These are phyloP conservation scores for Hortiboletus rubellus DNA, from an alignment of 1,284 basidiomycete genomes.

Conservation along the genomic window DNA sequence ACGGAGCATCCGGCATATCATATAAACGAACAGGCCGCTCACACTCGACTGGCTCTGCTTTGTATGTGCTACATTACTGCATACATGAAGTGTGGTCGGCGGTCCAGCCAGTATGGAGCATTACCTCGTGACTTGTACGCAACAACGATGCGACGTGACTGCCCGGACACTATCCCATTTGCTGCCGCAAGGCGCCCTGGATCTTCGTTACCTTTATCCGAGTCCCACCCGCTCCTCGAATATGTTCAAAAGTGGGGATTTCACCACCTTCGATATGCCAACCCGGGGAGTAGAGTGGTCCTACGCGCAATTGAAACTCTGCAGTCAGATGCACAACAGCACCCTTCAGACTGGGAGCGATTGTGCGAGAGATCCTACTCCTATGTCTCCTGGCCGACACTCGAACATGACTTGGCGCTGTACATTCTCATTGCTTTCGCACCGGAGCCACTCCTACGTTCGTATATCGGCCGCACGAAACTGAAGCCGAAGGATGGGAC, in stretches of 20 bases:
- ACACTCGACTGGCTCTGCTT: not conserved
- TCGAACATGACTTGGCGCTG: not conserved
- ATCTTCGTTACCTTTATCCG: not conserved
- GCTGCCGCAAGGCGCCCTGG: too few species aligned
- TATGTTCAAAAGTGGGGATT: not conserved
- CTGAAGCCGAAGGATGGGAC: conserved; percentile 2
- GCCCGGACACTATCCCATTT: not conserved
- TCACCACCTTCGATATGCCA: not conserved
- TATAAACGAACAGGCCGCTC: not conserved
- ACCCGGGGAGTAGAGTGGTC: not conserved
- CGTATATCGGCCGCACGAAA: not conserved
- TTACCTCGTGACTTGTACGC: too few species aligned
- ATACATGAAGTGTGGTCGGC: not conserved
- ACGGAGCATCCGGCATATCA: not conserved
- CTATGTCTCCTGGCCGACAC: not conserved
- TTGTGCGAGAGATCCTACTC: not conserved
- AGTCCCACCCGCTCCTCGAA: not conserved
- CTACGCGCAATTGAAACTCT: not conserved
- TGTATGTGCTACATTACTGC: not conserved
- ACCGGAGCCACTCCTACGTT: not conserved
- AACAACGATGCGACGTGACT: not conserved
- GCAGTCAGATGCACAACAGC: not conserved
- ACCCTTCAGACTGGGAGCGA: not conserved
- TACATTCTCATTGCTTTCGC: conserved; percentile 7
- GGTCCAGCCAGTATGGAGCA: too few species aligned